A percentile compares a stretch with the other conserved stretches of the same genome.
Conservation (phyloP, 2,329 filamentous ascomycete species). For the Colletotrichum shisoi region DNA sequence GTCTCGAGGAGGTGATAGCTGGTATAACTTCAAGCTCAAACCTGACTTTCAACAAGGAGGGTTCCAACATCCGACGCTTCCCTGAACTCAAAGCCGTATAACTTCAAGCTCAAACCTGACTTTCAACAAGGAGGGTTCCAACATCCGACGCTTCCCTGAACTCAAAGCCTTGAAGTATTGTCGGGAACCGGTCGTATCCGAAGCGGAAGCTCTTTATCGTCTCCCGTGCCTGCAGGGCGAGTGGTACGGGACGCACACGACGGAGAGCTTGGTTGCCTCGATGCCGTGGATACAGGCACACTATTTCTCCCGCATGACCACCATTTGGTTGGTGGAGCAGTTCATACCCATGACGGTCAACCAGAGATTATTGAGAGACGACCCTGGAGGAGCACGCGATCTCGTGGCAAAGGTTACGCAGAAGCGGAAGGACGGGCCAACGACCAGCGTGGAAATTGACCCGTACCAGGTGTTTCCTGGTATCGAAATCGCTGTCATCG, state of each 20-base stretch:
- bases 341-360: constrained; percentile 11
- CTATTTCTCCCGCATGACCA: background rate
- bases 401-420: background rate
- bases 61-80: constrained; percentile 4
- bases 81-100: background rate
- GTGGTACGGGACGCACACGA: constrained; percentile 6
- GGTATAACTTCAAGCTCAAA: background rate
- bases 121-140: background rate
- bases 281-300: constrained; percentile 5
- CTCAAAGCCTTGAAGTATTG: background rate
- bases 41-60: background rate
- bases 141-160: background rate
- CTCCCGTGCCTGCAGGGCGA: constrained; percentile 4
- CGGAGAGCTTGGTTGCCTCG: background rate
- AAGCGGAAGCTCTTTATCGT: background rate
- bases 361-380: background rate
- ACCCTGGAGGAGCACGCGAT: background rate
- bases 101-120: background rate
- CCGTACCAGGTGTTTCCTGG: constrained; percentile 1
- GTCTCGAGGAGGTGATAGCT: background rate
- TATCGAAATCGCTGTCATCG: background rate
- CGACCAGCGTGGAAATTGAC: background rate
- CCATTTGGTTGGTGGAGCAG: constrained; percentile 1
- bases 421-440: constrained; percentile 3
- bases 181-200: background rate